Evolutionary conservation across 2,329 filamentous ascomycete species (phyloP).

Genomic region (Exophiala bonariae): DNA sequence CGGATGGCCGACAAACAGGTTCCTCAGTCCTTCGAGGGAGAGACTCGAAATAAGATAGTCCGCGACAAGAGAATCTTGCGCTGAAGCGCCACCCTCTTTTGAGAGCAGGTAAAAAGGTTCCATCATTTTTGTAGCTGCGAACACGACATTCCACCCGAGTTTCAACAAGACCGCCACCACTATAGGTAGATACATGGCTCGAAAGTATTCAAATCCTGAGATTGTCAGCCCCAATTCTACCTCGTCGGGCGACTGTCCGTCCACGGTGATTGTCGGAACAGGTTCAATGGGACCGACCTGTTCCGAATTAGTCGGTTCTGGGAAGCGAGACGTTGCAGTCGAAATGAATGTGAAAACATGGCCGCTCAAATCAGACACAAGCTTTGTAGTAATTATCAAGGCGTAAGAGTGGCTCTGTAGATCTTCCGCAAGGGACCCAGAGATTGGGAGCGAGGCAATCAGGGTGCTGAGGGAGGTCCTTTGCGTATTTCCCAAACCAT

Average conservation of each 20-base stretch:
- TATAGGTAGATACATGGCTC: slow-evolving; percentile 18
- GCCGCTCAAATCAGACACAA: too few species aligned
- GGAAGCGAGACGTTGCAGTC: too few species aligned
- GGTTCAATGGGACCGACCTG: background rate
- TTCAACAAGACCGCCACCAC: slow-evolving; percentile 13
- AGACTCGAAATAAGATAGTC: slow-evolving; percentile 15
- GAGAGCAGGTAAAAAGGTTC: slow-evolving; percentile 22
- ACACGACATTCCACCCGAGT: slow-evolving; percentile 15
- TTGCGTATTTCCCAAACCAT: too few species aligned
- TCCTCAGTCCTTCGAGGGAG: background rate
- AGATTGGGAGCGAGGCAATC: too few species aligned
- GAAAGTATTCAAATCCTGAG: slow-evolving; percentile 10
- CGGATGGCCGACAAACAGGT: slow-evolving; percentile 10
- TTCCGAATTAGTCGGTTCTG: background rate
- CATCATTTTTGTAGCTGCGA: slow-evolving; percentile 15
- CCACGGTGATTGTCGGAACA: background rate
- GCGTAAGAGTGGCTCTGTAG: too few species aligned
- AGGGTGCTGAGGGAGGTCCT: too few species aligned
- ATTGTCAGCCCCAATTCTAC: slow-evolving; percentile 7
- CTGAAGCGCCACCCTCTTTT: slow-evolving; percentile 14
- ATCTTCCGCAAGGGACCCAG: too few species aligned
- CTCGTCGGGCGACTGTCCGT: slow-evolving; percentile 3
- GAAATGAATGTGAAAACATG: background rate
- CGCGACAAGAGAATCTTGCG: slow-evolving; percentile 10
- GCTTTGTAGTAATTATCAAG: too few species aligned